These are phyloP conservation scores for Adansonia rubrostipa DNA, from an alignment of 441 rosid species.

Conservation along the genomic window DNA sequence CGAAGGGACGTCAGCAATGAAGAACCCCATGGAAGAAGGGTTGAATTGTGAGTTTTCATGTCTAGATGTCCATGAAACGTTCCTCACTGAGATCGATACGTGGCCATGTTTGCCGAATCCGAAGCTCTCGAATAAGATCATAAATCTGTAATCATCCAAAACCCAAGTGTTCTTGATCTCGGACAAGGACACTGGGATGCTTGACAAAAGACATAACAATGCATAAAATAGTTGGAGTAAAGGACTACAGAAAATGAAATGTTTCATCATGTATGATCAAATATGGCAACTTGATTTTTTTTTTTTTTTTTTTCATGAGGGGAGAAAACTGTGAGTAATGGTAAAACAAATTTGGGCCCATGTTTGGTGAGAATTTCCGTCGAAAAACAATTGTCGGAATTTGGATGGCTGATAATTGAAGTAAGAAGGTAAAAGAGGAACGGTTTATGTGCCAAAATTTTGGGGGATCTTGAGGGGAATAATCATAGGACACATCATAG, in stretches of 20 bases:
- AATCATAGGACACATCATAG: neutral
- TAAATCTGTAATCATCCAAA: constrained; percentile 40
- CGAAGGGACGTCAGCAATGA: constrained; percentile 41
- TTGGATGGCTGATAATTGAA: constrained; percentile 30
- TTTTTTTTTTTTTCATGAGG: neutral
- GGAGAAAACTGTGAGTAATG: neutral
- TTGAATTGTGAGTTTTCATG: constrained; percentile 24
- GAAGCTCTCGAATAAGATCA: constrained; percentile 57
- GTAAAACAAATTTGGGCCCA: constrained; percentile 1
- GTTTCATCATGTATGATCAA: constrained; percentile 20
- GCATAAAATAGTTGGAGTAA: constrained; percentile 18
- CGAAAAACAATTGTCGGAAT: constrained; percentile 2
- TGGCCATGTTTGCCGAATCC: constrained; percentile 49
- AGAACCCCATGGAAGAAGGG: constrained; percentile 53
- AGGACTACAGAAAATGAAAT: neutral
- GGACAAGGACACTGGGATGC: constrained; percentile 36
- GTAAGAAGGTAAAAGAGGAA: constrained; percentile 27
- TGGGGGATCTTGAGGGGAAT: constrained; percentile 28
- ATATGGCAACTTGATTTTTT: neutral
- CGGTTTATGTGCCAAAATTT: constrained; percentile 37
- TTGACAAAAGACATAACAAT: constrained; percentile 32
- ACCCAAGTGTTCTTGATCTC: constrained; percentile 52
- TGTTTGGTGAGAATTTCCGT: constrained; percentile 21
- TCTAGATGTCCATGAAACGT: constrained; percentile 42
- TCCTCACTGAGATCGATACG: constrained; percentile 35